Conservation (phyloP, 495 filamentous ascomycete species). For the Schizothecium vesticola region DNA sequence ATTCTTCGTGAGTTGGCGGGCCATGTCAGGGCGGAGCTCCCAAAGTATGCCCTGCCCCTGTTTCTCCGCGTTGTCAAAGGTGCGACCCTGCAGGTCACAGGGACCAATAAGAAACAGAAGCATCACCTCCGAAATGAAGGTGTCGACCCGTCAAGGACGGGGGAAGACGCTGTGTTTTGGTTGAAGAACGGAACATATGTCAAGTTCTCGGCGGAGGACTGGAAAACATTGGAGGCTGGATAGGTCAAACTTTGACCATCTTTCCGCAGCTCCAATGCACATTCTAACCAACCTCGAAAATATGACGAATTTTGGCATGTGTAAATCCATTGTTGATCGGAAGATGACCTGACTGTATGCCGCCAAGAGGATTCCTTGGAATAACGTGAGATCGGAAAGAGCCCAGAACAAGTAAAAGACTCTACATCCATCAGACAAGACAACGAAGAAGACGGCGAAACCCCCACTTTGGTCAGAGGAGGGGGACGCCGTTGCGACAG, state of each 20-base stretch:
- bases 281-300: no score
- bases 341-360: background rate
- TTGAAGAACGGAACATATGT: slow-evolving; percentile 62
- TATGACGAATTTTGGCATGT: background rate
- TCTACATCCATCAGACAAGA: background rate
- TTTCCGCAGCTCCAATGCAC: no score
- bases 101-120: slow-evolving; percentile 87
- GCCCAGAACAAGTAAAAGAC: background rate
- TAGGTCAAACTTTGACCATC: slow-evolving; percentile 58
- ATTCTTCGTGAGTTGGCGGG: slow-evolving; percentile 54
- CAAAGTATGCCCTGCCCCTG: slow-evolving; percentile 69
- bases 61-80: slow-evolving; percentile 64
- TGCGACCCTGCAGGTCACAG: slow-evolving; percentile 56
- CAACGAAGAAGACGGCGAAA: background rate
- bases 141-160: slow-evolving; percentile 58
- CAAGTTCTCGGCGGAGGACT: slow-evolving; percentile 59
- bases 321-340: background rate
- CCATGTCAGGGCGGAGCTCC: slow-evolving; percentile 53
- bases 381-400: background rate
- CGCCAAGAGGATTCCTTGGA: background rate
- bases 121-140: slow-evolving; percentile 63
- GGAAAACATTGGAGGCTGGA: slow-evolving; percentile 61
- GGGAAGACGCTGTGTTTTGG: slow-evolving; percentile 59
- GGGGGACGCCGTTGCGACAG: slow-evolving; percentile 20
- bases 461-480: slow-evolving; percentile 5